Base-by-base conservation (phyloP, 2,329 filamentous ascomycete genomes). In the Hortaea werneckii region DNA sequence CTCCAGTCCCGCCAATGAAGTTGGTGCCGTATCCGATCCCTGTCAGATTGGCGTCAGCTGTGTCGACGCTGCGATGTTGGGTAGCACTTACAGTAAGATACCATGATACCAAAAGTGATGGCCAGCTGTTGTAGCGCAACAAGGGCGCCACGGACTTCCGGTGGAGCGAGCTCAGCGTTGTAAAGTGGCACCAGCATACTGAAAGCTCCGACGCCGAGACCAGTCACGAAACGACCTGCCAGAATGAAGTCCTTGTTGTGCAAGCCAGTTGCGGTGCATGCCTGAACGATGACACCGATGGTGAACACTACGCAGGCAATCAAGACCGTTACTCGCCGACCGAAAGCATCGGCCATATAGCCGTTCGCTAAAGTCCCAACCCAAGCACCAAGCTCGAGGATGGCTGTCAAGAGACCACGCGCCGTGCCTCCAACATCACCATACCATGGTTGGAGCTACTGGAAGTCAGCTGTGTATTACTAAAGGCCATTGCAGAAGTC, bases 141-240 rank as follows among this genome's bases (percentile, higher is more conserved):
- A 2, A 84, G 69, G 11, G 79, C 75, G 34, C 81, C 82, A 46
- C 82, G 70, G 11, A 83, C 72, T 59, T 85, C 80, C 1, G 81
- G 80, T 6, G 79, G 55, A n/a, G 58, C 51, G 20, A 73, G 64
- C 56, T 78, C 76, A 27, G 65, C 64, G 37, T 48, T 47, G 51
- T 70, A 72, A 60, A 71, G 67, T 5, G 61, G 60, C n/a, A 35
- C 32, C 40, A 84, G 83, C 70, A 82, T 83, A 1, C 78, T 79
- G 11, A 87, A 63, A 20, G 75, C 76, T 52, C 82, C 82, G 10
- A 87, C 80, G 8, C 80, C 82, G 68, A 86, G 78, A 64, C 65
- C 69, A 34, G 83, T 86, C 51, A 87, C 71, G 58, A 87, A 87
- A 10, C 84, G 74, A 3, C 84, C 84, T 29, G 73, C 84, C 1